Conservation (phyloP, 352 stramenopile species). For the Phytophthora sp. region DNA sequence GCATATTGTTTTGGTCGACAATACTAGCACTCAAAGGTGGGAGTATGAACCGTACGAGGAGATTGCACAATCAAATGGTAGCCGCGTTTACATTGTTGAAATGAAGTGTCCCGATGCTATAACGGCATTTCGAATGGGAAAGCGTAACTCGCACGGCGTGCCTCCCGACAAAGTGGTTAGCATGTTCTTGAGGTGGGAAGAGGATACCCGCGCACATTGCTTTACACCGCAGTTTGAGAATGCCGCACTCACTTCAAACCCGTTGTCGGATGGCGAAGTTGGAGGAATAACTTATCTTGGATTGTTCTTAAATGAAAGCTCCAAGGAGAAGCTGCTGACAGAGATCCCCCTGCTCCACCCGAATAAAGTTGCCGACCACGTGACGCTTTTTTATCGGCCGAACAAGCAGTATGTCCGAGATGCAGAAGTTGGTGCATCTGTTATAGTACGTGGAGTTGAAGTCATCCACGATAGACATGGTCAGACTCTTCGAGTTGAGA, state of each 20-base stretch:
- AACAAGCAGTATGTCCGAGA: constrained; percentile 56
- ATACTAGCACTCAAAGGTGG: constrained; percentile 74
- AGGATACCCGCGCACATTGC: constrained; percentile 37
- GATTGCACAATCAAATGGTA: constrained; percentile 31
- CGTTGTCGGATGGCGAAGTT: constrained; percentile 47
- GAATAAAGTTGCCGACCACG: constrained; percentile 61
- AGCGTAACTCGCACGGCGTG: constrained; percentile 77
- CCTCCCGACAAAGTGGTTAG: constrained; percentile 61
- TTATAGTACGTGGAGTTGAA: constrained; percentile 40
- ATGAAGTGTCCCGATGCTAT: constrained; percentile 55
- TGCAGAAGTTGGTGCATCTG: constrained; percentile 48
- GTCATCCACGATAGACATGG: constrained; percentile 51
- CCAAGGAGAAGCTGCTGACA: constrained; percentile 40
- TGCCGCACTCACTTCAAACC: constrained; percentile 49
- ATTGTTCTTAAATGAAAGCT: constrained; percentile 52
- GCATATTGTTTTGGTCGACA: constrained; percentile 71
- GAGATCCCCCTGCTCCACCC: constrained; percentile 31
- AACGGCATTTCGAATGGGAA: constrained; percentile 57
- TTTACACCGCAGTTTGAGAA: constrained; percentile 61
- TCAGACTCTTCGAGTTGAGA: constrained; percentile 56
- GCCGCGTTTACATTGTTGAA: constrained; percentile 50
- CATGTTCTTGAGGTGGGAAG: constrained; percentile 76
- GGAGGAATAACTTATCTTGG: constrained; percentile 56
- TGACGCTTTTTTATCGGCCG: constrained; percentile 71
- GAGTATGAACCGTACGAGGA: constrained; percentile 68